A percentile compares a stretch with the other conserved stretches of the same genome.
These are phyloP conservation scores for Aphanoascus verrucosus DNA, from an alignment of 2,329 filamentous ascomycete genomes.

Conservation along the genomic window DNA sequence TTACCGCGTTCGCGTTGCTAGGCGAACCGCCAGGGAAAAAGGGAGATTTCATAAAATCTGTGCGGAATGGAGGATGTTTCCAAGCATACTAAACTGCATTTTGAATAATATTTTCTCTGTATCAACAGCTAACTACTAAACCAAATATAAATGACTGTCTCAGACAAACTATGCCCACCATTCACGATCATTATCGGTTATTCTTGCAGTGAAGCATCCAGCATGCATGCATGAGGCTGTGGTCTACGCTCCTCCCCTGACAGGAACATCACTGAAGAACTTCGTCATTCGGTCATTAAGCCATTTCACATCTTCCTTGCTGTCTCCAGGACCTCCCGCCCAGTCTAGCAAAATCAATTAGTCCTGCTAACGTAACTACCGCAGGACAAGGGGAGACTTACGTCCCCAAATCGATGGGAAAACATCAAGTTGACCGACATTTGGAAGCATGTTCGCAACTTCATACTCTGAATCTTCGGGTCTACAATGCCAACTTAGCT, in stretches of 20 bases:
- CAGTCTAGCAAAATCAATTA: conserved; percentile 32
- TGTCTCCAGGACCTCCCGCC: conserved; percentile 61
- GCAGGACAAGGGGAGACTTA: conserved; percentile 25
- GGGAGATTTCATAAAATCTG: no score
- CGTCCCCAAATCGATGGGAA: conserved; percentile 57
- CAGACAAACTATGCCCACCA: no score
- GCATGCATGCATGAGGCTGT: not conserved
- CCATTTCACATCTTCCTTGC: conserved; percentile 60
- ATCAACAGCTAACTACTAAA: no score
- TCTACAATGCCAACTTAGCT: conserved; percentile 25
- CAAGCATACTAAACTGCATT: no score
- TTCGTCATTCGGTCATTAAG: conserved; percentile 51
- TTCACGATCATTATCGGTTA: no score
- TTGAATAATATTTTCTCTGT: no score
- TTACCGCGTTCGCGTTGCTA: no score
- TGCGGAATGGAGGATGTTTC: no score
- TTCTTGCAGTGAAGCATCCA: not conserved
- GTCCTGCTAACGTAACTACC: not conserved
- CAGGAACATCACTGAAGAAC: conserved; percentile 37
- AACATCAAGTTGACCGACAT: conserved; percentile 44
- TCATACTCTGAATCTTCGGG: conserved; percentile 70
- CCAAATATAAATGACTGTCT: no score
- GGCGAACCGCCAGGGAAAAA: no score
- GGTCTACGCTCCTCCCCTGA: not conserved
- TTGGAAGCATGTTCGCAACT: conserved; percentile 51